Percentiles rank a stretch among this genome's conserved stretches.
Evolutionary conservation across 768 basidiomycete genomes (phyloP).

Genomic region (Lentinula lateritia): DNA sequence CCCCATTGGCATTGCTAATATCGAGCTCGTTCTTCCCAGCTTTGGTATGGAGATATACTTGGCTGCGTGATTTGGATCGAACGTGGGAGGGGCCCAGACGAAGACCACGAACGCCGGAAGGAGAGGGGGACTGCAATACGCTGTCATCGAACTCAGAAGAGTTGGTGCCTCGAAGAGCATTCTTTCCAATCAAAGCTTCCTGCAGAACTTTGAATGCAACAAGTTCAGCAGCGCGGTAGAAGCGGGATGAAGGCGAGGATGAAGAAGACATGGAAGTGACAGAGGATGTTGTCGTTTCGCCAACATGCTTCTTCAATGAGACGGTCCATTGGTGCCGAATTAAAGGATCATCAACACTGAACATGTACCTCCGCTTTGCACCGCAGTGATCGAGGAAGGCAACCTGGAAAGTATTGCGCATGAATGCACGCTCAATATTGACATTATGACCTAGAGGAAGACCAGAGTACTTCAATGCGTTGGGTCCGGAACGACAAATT

Average conservation of each 20-base stretch:
- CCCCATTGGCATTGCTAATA: constrained; percentile 23
- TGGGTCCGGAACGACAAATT: constrained; percentile 78
- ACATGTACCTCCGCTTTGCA: constrained; percentile 85
- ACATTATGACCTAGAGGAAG: constrained; percentile 76
- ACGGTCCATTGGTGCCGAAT: constrained; percentile 71
- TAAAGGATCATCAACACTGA: constrained; percentile 80
- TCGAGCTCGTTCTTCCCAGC: constrained; percentile 62
- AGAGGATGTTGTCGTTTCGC: constrained; percentile 31
- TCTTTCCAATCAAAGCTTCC: constrained; percentile 64
- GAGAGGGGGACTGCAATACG: constrained; percentile 9
- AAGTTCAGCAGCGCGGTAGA: constrained; percentile 65
- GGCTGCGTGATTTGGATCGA: constrained; percentile 69
- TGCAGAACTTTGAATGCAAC: constrained; percentile 80
- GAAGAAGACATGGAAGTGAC: constrained; percentile 27
- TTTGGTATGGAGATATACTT: constrained; percentile 58
- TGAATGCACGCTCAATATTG: constrained; percentile 86
- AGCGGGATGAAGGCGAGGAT: constrained; percentile 34
- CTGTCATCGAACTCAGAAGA: constrained; percentile 8
- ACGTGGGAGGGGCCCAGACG: constrained; percentile 30
- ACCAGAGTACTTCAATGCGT: constrained; percentile 77
- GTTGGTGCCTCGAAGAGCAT: constrained; percentile 28
- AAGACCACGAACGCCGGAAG: constrained; percentile 11
- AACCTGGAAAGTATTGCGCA: constrained; percentile 94
- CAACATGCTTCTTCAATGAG: constrained; percentile 63
- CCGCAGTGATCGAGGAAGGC: constrained; percentile 70